Base-by-base conservation (phyloP, 768 basidiomycete species). In the Neoboletus magnificus region DNA sequence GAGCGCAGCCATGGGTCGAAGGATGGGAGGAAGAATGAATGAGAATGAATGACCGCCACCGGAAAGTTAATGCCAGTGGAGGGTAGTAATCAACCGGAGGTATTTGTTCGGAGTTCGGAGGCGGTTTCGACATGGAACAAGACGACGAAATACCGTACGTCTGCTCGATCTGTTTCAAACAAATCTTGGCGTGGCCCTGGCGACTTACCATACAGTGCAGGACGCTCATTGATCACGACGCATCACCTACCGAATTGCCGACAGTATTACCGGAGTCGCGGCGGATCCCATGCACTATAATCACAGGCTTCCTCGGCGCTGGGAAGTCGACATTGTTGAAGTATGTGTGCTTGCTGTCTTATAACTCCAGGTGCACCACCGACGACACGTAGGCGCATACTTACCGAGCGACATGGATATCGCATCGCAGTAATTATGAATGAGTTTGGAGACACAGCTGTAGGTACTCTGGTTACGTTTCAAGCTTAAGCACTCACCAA, bases 381-480 rank as follows among this genome's bases (percentile, higher is more conserved):
- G n/a, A 54, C 55, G 43, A 36, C 4, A 9, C 23, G 18, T 59
- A 90, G 87, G 62, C 86, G 94, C 32, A 95, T 98, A 63, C 75
- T 98, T 57, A 96, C 91, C 13, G 93, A 93, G 66, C 79, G 86
- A 37, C 96, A 98, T 80, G 95, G 96, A 4, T 93, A 94, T 67
- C 84, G 90, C 36, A 97, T 99, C 53, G 96, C 96, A 5, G 96
- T 99, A 22, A 97, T 96, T 59, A 94, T 97, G 92, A 97, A 96
- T 66, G 93, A 95, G 72, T 98, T 98, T 68, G 96, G 93, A 10
- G 94, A 97, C 68, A 94, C 94, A 20, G 91, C 92, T 63, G 90
- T 91, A 64, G 66, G 85, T 76, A 36, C 39, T 42, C 39, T 40
- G 47, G 36, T 52, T 36, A 32, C 32, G 18, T 35, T 45, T 57